A percentile compares a stretch with the other conserved stretches of the same genome.
These are phyloP conservation scores for Sabuloglossum arenarium DNA, from an alignment of 495 filamentous ascomycete genomes.

Conservation along the genomic window DNA sequence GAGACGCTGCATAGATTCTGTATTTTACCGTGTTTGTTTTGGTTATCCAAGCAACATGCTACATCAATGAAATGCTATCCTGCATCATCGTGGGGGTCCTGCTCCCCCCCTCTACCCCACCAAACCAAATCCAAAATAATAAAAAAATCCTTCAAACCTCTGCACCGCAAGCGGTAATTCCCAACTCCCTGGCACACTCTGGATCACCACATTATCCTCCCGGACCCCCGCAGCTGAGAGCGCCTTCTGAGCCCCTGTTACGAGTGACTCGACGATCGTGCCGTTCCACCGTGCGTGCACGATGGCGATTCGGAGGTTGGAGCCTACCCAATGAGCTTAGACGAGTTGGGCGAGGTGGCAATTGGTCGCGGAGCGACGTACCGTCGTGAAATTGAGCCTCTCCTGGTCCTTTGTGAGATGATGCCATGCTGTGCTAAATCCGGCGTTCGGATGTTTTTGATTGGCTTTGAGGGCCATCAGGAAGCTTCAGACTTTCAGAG, in stretches of 20 bases:
- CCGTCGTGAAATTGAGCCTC: background rate
- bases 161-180: slow-evolving; percentile 80
- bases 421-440: background rate
- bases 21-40: background rate
- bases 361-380: no score
- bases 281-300: slow-evolving; percentile 93
- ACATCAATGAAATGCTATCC: no score
- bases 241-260: slow-evolving; percentile 45
- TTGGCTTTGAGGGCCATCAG: background rate
- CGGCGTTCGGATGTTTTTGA: background rate
- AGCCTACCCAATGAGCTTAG: no score
- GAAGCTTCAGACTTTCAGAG: background rate
- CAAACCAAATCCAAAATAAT: background rate
- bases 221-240: slow-evolving; percentile 54
- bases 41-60: background rate
- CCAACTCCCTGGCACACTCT: slow-evolving; percentile 85
- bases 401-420: slow-evolving; percentile 2
- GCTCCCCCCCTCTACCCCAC: background rate
- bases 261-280: slow-evolving; percentile 51
- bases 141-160: slow-evolving; percentile 28
- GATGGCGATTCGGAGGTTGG: slow-evolving; percentile 73
- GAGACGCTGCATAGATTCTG: slow-evolving; percentile 70
- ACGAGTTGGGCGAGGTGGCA: no score
- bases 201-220: slow-evolving; percentile 67
- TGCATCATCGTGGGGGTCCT: no score